Percentiles rank a stretch among this genome's conserved stretches.
These are phyloP conservation scores for Paracorniculantispora psalliotae DNA, from an alignment of 2,329 filamentous ascomycete species.

Conservation along the genomic window DNA sequence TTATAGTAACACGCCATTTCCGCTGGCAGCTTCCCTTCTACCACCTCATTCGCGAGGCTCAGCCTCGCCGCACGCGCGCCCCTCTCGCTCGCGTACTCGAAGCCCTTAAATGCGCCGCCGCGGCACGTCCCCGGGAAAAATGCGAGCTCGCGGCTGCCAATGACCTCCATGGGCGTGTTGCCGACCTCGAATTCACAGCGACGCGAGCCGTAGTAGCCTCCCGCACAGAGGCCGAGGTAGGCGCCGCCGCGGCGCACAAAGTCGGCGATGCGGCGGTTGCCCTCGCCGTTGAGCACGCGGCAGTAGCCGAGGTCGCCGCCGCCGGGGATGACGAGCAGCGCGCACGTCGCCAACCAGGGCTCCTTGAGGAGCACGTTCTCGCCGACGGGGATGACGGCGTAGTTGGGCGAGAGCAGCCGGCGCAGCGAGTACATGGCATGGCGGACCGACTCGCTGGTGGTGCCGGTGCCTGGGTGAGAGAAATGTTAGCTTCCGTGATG, in stretches of 20 bases:
- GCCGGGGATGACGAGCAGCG: slow-evolving; percentile 85
- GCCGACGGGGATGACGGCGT: slow-evolving; percentile 83
- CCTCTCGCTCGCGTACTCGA: slow-evolving; percentile 82
- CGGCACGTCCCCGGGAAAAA: slow-evolving; percentile 87
- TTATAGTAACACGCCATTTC: slow-evolving; percentile 82
- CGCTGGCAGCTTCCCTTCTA: slow-evolving; percentile 53
- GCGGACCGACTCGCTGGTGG: slow-evolving; percentile 80
- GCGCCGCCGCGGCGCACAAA: slow-evolving; percentile 81
- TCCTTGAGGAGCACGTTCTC: slow-evolving; percentile 79
- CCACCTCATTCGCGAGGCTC: slow-evolving; percentile 55
- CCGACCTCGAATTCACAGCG: slow-evolving; percentile 91
- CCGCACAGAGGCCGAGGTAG: slow-evolving; percentile 90
- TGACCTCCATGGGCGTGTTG: slow-evolving; percentile 69
- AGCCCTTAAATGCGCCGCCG: slow-evolving; percentile 82
- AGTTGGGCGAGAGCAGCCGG: slow-evolving; percentile 79
- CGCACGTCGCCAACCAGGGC: slow-evolving; percentile 83
- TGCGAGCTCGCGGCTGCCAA: slow-evolving; percentile 75
- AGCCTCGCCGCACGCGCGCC: slow-evolving; percentile 72
- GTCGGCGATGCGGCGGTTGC: slow-evolving; percentile 77
- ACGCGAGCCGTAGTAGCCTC: slow-evolving; percentile 81
- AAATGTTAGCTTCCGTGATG: no score
- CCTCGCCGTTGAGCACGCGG: slow-evolving; percentile 77
- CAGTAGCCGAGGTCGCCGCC: slow-evolving; percentile 94
- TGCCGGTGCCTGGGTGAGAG: slow-evolving; percentile 64
- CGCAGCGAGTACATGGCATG: slow-evolving; percentile 86